These are phyloP conservation scores for Darksidea phi DNA, from an alignment of 495 filamentous ascomycete species.

Conservation along the genomic window DNA sequence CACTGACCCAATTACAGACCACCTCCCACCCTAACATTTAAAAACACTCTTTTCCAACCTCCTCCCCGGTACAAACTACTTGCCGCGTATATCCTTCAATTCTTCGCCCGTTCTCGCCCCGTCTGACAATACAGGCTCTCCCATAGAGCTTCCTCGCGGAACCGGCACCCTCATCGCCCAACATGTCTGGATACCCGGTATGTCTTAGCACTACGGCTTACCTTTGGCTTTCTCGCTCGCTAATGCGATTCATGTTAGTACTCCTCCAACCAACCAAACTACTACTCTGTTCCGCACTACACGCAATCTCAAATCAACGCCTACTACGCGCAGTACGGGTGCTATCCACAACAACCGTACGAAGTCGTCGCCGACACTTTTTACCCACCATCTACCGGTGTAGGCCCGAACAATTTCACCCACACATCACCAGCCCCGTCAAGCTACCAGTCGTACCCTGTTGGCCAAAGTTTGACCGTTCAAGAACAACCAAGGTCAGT, in stretches of 20 bases:
- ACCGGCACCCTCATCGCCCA: neutral
- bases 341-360: slow-evolving; percentile 23
- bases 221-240: neutral
- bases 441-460: neutral
- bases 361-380: slow-evolving; percentile 17
- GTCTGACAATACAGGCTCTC: neutral
- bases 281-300: slow-evolving; percentile 13
- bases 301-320: slow-evolving; percentile 29
- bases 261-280: neutral
- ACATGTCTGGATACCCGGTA: slow-evolving; percentile 10
- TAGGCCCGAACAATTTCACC: neutral
- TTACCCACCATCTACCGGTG: neutral
- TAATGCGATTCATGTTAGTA: neutral
- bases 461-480: neutral
- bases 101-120: neutral
- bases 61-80: neutral
- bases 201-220: neutral
- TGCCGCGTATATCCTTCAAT: neutral
- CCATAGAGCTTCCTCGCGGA: neutral
- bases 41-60: neutral
- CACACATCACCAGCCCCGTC: neutral
- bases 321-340: slow-evolving; percentile 25
- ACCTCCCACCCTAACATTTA: neutral
- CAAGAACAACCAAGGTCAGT: neutral
- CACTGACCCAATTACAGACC: neutral